Evolutionary conservation across 1,139 yeast genomes (phyloP).

Genomic region (Nakaseomyces glabratus): DNA sequence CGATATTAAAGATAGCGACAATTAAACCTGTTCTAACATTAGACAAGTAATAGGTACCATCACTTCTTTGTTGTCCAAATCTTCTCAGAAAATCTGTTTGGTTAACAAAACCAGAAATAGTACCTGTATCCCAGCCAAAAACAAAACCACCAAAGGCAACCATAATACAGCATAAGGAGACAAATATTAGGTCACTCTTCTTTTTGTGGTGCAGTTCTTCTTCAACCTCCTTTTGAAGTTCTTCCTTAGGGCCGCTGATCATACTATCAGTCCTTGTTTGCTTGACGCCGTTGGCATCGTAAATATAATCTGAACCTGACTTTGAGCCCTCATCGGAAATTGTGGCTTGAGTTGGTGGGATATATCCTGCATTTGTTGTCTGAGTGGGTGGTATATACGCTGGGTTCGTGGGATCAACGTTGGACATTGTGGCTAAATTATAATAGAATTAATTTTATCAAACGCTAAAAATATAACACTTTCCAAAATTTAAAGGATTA

Average conservation of each 20-base stretch:
- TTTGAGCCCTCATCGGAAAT: conserved; percentile 6
- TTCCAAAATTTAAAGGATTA: too few relatives aligned
- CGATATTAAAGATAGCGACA: conserved; percentile 58
- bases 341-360: conserved; percentile 1
- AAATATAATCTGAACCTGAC: conserved; percentile 4
- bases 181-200: conserved; percentile 30
- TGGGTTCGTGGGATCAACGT: too few relatives aligned
- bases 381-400: too few relatives aligned
- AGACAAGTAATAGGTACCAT: conserved; percentile 36
- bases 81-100: conserved; percentile 52
- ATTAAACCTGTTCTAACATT: conserved; percentile 52
- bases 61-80: conserved; percentile 36
- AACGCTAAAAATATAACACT: too few relatives aligned
- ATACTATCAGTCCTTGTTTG: conserved; percentile 1
- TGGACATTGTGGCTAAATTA: too few relatives aligned
- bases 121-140: conserved; percentile 74
- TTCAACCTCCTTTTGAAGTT: conserved; percentile 15
- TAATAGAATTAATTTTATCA: too few relatives aligned
- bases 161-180: conserved; percentile 36
- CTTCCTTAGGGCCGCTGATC: conserved; percentile 8
- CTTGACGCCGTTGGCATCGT: conserved; percentile 1
- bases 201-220: conserved; percentile 11
- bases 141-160: conserved; percentile 64
- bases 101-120: conserved; percentile 68
- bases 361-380: background rate